These are phyloP conservation scores for Talaromyces wortmannii DNA, from an alignment of 495 filamentous ascomycete species.

Conservation along the genomic window DNA sequence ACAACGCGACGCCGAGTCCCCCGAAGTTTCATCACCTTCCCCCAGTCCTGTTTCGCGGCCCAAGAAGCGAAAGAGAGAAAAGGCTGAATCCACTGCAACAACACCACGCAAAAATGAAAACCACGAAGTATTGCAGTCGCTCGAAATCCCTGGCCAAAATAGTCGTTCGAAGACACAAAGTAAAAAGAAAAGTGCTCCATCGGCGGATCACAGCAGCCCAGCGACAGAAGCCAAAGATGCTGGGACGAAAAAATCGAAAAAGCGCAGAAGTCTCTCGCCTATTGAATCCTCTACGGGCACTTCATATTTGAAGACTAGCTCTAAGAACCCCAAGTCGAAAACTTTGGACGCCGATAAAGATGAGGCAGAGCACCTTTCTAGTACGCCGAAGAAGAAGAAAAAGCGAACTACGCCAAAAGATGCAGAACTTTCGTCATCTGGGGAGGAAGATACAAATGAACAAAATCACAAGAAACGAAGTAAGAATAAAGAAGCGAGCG, in stretches of 20 bases:
- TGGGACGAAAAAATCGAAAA: neutral
- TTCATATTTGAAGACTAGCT: neutral
- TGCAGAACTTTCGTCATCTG: too few relatives aligned
- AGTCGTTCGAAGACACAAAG: neutral
- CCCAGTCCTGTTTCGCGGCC: neutral
- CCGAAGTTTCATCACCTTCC: neutral
- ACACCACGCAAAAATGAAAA: neutral
- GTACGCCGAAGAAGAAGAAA: slow-evolving; percentile 17
- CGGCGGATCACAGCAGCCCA: neutral
- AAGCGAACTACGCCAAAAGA: too few relatives aligned
- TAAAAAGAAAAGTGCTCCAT: neutral
- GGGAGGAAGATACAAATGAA: too few relatives aligned
- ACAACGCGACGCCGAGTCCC: neutral
- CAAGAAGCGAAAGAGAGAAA: slow-evolving; percentile 5
- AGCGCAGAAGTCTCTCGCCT: neutral
- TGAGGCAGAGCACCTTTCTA: neutral
- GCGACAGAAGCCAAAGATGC: neutral
- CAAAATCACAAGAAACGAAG: neutral
- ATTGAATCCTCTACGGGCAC: neutral
- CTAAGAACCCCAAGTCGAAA: neutral
- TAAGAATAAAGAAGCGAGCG: slow-evolving; percentile 12
- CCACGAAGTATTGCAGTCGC: neutral
- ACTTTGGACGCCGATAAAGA: neutral
- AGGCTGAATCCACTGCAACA: neutral
- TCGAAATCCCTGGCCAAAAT: neutral